Percentiles rank a stretch among this genome's conserved stretches.
These are phyloP conservation scores for Lathyrus sativus DNA, from an alignment of 306 rosid genomes.

Conservation along the genomic window DNA sequence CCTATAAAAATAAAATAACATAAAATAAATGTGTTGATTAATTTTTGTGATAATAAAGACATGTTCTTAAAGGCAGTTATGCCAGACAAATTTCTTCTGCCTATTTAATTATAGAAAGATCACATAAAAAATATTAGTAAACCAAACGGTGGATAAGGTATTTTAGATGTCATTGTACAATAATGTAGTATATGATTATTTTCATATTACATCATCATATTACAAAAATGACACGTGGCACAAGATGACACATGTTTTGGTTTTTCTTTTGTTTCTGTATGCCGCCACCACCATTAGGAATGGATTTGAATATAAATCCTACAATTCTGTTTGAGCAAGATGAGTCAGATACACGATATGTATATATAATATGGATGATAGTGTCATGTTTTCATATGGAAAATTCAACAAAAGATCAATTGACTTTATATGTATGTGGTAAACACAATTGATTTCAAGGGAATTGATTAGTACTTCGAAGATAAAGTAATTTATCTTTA, in stretches of 20 bases:
- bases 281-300: background rate
- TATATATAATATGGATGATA: slow-evolving; percentile 26
- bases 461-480: too few relatives aligned
- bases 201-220: background rate
- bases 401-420: background rate
- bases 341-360: slow-evolving; percentile 41
- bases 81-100: slow-evolving; percentile 10
- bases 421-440: too few relatives aligned
- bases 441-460: too few relatives aligned
- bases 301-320: slow-evolving; percentile 1
- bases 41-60: slow-evolving; percentile 20
- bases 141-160: slow-evolving; percentile 24
- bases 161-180: background rate
- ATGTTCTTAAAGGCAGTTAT: slow-evolving; percentile 24
- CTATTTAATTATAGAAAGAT: slow-evolving; percentile 1
- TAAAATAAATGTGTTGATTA: slow-evolving; percentile 22
- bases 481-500: too few relatives aligned
- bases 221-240: slow-evolving; percentile 7
- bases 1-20: background rate
- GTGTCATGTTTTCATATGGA: slow-evolving; percentile 26
- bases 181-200: background rate
- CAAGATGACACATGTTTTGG: background rate
- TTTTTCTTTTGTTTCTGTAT: background rate
- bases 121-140: slow-evolving; percentile 17
- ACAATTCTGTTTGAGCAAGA: slow-evolving; percentile 37